A percentile compares a stretch with the other conserved stretches of the same genome.
phyloP scores from a whole-genome alignment of 176 grass and related monocot genomes.

The Phragmites australis region DNA sequence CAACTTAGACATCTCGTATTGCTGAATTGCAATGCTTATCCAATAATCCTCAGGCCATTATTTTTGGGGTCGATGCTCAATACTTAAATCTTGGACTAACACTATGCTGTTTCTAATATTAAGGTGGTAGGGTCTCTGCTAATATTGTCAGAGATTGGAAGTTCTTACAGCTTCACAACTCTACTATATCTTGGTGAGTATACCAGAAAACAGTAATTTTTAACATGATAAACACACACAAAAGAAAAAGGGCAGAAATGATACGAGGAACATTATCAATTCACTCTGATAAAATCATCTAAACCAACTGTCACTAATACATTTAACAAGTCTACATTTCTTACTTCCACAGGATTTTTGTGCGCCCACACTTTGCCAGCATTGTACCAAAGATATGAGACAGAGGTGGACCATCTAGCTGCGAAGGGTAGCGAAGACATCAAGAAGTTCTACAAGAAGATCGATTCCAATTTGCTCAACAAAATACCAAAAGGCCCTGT shows the following conservation, averaged over 20 bases:
- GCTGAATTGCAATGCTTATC: not conserved
- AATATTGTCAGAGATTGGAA: constrained; percentile 66
- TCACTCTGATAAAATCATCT: not conserved
- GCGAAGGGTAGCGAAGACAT: constrained; percentile 65
- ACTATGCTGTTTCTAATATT: constrained; percentile 20
- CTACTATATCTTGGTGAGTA: constrained; percentile 81
- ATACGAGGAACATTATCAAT: too few relatives aligned
- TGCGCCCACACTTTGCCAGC: constrained; percentile 62
- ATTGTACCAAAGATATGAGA: constrained; percentile 69
- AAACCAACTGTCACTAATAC: not conserved
- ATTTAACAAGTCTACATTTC: not conserved
- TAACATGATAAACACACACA: constrained; percentile 2
- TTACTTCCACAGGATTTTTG: constrained; percentile 60
- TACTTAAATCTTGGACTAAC: constrained; percentile 7
- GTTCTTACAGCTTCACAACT: constrained; percentile 72
- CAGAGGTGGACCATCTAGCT: constrained; percentile 68
- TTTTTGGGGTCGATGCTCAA: not conserved
- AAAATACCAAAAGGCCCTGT: constrained; percentile 89
- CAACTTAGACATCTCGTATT: not conserved
- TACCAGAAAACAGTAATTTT: not conserved
- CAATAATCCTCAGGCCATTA: not conserved
- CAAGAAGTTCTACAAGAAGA: constrained; percentile 62
- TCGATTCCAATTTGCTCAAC: constrained; percentile 74
- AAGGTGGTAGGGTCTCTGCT: constrained; percentile 67
- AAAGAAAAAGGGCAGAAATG: not conserved